Evolutionary conservation across 2,329 filamentous ascomycete genomes (phyloP).

Genomic region (Xylaria sp.): DNA sequence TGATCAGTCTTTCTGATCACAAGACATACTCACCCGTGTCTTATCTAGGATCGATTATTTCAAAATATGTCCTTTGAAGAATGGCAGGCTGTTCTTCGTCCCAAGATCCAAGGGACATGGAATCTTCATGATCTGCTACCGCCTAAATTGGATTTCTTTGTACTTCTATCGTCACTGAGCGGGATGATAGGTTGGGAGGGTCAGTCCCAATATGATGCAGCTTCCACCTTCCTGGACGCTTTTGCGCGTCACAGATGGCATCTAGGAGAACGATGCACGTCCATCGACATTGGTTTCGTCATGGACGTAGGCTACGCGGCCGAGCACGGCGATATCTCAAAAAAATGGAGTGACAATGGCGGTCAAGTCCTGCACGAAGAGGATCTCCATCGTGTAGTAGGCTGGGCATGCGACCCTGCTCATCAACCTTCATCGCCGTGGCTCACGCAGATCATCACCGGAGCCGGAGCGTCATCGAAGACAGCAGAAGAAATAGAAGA

Average conservation of each 20-base stretch:
- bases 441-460: background rate
- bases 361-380: background rate
- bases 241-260: slow-evolving; percentile 25
- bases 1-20: background rate
- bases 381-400: background rate
- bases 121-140: slow-evolving; percentile 22
- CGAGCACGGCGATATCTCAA: background rate
- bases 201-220: slow-evolving; percentile 20
- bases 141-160: slow-evolving; percentile 24
- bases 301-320: background rate
- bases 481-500: background rate
- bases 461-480: background rate
- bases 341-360: background rate
- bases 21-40: background rate
- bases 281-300: background rate
- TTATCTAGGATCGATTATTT: slow-evolving; percentile 4
- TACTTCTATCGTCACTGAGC: slow-evolving; percentile 17
- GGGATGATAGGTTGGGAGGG: slow-evolving; percentile 16
- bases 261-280: slow-evolving; percentile 9
- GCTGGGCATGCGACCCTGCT: background rate
- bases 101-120: slow-evolving; percentile 27
- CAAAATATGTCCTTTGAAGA: slow-evolving; percentile 15
- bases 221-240: slow-evolving; percentile 24
- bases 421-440: background rate
- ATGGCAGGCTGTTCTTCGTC: slow-evolving; percentile 5